phyloP scores from a whole-genome alignment of 2,329 filamentous ascomycete genomes.

The Sporothrix humicola region DNA sequence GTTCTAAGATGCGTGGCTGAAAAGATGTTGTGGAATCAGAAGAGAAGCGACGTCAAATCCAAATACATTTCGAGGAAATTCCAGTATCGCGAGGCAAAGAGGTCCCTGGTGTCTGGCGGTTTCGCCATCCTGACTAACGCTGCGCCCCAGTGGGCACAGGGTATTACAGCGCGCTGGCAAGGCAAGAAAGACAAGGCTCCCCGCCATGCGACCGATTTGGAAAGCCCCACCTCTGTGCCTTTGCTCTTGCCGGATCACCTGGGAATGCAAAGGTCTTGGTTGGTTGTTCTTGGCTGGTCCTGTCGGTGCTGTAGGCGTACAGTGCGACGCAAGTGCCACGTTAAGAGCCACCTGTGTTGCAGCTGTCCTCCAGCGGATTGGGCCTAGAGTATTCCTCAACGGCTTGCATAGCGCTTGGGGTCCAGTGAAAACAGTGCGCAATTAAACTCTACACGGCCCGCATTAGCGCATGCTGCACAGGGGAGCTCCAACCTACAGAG shows the following conservation, averaged over 20 bases:
- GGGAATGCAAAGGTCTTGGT: not conserved
- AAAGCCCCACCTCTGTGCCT: conserved; percentile 6
- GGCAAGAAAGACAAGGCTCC: conserved; percentile 18
- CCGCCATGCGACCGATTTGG: conserved; percentile 1
- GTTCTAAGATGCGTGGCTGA: not conserved
- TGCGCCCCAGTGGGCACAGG: not conserved
- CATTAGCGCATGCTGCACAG: not conserved
- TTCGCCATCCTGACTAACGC: conserved; percentile 19
- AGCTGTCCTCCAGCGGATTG: not conserved
- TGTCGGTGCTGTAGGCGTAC: not conserved
- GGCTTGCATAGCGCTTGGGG: too few relatives aligned
- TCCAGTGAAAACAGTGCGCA: not conserved
- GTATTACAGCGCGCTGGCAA: too few relatives aligned
- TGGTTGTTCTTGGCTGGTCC: not conserved
- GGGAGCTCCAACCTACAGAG: conserved; percentile 3
- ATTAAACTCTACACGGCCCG: not conserved
- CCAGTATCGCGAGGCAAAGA: not conserved
- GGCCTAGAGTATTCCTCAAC: too few relatives aligned
- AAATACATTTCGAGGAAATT: not conserved
- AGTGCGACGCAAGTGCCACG: not conserved
- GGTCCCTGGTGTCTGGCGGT: not conserved
- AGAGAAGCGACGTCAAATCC: too few relatives aligned
- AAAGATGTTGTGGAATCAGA: not conserved
- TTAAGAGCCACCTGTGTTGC: not conserved
- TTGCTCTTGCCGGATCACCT: too few relatives aligned